These are phyloP conservation scores for Fusarium hainanense DNA, from an alignment of 2,329 filamentous ascomycete species.

Conservation along the genomic window DNA sequence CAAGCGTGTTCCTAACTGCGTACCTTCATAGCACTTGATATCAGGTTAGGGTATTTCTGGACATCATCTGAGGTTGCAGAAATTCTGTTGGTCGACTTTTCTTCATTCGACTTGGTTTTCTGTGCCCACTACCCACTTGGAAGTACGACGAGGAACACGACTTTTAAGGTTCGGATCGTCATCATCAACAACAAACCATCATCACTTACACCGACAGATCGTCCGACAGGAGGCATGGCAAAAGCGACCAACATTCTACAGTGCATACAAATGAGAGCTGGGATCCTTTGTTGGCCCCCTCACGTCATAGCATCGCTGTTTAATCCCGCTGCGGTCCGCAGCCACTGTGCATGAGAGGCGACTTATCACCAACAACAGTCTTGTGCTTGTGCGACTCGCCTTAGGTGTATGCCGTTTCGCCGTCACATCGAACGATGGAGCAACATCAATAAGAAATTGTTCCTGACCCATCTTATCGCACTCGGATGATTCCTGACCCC, in stretches of 20 bases:
- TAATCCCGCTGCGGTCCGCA: slow-evolving; percentile 30
- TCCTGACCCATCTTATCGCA: slow-evolving; percentile 9
- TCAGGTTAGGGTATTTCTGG: not conserved
- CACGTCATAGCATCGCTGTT: not conserved
- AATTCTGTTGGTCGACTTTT: not conserved
- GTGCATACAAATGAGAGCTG: slow-evolving; percentile 1
- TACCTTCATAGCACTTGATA: not conserved
- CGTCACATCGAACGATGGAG: slow-evolving; percentile 24
- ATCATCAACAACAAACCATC: not conserved
- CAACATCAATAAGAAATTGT: not conserved
- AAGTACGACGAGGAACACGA: not conserved
- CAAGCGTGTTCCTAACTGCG: not conserved
- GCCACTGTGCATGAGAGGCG: slow-evolving; percentile 19
- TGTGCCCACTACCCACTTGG: not conserved
- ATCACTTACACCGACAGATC: not conserved
- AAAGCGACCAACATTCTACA: slow-evolving; percentile 1
- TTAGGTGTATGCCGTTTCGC: not conserved
- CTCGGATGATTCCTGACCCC: slow-evolving; percentile 19
- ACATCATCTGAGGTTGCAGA: not conserved
- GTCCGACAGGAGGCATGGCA: slow-evolving; percentile 8
- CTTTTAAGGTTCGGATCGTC: not conserved
- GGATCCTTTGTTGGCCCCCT: slow-evolving; percentile 29
- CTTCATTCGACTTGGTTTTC: not conserved
- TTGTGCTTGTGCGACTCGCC: slow-evolving; percentile 31
- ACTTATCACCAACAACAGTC: slow-evolving; percentile 34